Percentiles rank a stretch among this genome's conserved stretches.
Conservation (phyloP, 2,329 filamentous ascomycete genomes). For the Fonsecaea pedrosoi region DNA sequence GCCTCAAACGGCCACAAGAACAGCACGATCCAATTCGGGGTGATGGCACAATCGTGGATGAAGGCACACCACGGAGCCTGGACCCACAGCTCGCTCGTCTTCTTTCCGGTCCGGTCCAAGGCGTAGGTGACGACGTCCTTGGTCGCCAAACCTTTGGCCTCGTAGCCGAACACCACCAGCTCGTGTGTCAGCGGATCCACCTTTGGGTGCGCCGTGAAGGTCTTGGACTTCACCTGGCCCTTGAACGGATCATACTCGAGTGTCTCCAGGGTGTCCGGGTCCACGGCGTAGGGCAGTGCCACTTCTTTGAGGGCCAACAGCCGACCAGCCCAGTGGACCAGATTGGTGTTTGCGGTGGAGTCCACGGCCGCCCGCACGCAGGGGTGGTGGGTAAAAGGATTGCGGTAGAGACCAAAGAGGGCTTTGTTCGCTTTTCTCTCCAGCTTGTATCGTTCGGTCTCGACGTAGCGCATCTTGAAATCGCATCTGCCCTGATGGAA, state of each 20-base stretch:
- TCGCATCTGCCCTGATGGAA: conserved; percentile 43
- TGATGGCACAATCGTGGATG: conserved; percentile 21
- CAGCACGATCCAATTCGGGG: conserved; percentile 18
- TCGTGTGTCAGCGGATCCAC: conserved; percentile 53
- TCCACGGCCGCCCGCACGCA: conserved; percentile 29
- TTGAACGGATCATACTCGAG: conserved; percentile 50
- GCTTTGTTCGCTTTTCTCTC: conserved; percentile 35
- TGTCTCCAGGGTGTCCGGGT: conserved; percentile 51
- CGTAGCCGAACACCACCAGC: conserved; percentile 52
- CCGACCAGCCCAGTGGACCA: conserved; percentile 17
- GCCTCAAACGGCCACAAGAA: conserved; percentile 31
- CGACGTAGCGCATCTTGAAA: conserved; percentile 45
- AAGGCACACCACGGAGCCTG: neutral
- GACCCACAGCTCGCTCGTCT: neutral
- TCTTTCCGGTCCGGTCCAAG: conserved; percentile 47
- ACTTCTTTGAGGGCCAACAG: conserved; percentile 25
- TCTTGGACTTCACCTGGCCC: conserved; percentile 48
- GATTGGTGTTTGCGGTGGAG: conserved; percentile 27
- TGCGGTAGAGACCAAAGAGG: conserved; percentile 28
- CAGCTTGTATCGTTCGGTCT: conserved; percentile 43
- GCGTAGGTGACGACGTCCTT: conserved; percentile 50
- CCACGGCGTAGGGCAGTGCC: conserved; percentile 45
- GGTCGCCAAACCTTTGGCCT: conserved; percentile 44
- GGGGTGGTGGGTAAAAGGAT: conserved; percentile 28
- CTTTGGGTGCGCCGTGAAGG: conserved; percentile 56